Evolutionary conservation across 768 basidiomycete species (phyloP), one percentile per base, ranked within the genome.

Genomic region (Collybia sordida): DNA sequence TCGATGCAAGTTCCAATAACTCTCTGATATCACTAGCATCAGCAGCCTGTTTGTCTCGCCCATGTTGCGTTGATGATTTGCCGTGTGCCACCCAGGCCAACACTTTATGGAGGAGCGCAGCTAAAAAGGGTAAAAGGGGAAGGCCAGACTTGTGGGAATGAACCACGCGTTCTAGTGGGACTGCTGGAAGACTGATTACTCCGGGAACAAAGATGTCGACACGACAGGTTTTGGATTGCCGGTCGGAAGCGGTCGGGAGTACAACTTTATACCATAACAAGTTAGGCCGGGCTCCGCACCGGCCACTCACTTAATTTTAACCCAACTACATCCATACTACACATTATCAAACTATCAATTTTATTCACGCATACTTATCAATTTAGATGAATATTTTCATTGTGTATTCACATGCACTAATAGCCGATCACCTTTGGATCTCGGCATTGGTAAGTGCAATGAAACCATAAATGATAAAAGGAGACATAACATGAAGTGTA

Each of bases 71-170:
- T 24, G 41, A 39, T 2, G 51, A 50, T 14, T 45, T 22, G 15
- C 42, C 37, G 47, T 55, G 56, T 8, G 53, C 50, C 23, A 41
- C 48, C 53, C 58, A 53, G 7, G 56, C 58, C 11, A 77, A 54
- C 14, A 72, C 45, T 6, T 77, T 56, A 27, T 56, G 54, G 45
- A 59, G 51, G 23, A 78, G 64, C 19, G 64, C 57, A n/a, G 77
- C 68, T 54, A 75, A 68, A 23, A 53, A 55, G 1, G 49, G 63
- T 45, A 57, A 49, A 18, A 51, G 34, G 9, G 58, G 58, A 3
- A 55, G 41, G 15, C 23, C 42, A 37, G 31, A 52, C 4, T n/a
- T 18, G 38, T 47, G 44, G 27, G 39, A 31, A 9, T n/a, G 22
- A 8, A 40, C 39, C 7, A 40, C 37, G 15, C 7, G 15, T 5